phyloP scores from a whole-genome alignment of 192 early-diverging fungal species.

The Coemansia sp. region DNA sequence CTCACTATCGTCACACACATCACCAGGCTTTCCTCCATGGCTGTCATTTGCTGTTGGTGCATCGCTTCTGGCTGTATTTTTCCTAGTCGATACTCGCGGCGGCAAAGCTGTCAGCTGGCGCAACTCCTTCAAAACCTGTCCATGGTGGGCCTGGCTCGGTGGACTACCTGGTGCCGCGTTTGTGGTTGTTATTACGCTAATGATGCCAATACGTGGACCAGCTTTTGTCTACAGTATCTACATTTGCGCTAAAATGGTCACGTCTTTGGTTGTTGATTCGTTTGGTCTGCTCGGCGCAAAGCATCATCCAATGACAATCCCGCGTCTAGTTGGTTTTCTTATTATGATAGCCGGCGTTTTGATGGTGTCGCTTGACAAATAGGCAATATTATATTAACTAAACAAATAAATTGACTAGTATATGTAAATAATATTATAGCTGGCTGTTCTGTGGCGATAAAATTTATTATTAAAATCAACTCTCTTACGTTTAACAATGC shows the following conservation, averaged over 20 bases:
- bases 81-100: background rate
- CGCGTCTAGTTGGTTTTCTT: background rate
- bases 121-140: background rate
- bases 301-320: background rate
- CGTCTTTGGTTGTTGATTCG: background rate
- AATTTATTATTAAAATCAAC: too few species aligned
- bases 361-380: constrained; percentile 3
- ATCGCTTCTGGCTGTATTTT: background rate
- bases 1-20: background rate
- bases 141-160: constrained; percentile 2
- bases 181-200: constrained; percentile 1
- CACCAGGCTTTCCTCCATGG: constrained; percentile 1
- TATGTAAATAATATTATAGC: too few species aligned
- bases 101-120: constrained; percentile 1
- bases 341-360: constrained; percentile 3
- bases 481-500: too few species aligned
- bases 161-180: background rate
- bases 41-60: constrained; percentile 1
- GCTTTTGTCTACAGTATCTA: constrained; percentile 3
- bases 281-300: constrained; percentile 4
- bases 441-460: too few species aligned
- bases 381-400: background rate
- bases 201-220: constrained; percentile 1
- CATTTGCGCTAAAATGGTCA: constrained; percentile 4
- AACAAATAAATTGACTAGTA: too few species aligned